Evolutionary conservation across 371 early-diverging fungal species (phyloP), one percentile per base, ranked within the genome.

Genomic region (Blastocladiella emersonii): DNA sequence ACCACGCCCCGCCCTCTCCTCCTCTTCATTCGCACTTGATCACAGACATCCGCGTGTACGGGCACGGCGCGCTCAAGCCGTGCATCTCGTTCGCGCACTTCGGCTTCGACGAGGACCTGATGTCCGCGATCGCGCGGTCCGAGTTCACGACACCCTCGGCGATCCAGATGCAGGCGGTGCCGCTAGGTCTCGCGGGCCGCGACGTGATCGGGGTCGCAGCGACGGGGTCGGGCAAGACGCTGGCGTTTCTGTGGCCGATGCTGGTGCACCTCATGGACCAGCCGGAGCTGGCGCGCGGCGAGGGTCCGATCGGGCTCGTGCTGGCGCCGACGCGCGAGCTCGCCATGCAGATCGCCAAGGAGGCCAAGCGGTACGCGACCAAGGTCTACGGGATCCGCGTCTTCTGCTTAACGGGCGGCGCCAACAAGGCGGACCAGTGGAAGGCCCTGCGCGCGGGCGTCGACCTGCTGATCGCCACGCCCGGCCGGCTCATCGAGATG

Each of bases 391-490:
- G 81, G 3, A 72, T 90, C 63, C 71, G 67, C 66, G 79, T 69
- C 64, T 75, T 66, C n/a, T 82, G 84, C 12, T 87, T 94, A 0
- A 91, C 89, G 69, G 98, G 98, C 64, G 98, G 98, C 61, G 93
- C 88, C 13, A 83, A 88, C 34, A 88, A 92, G 67, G 78, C 82
- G 66, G 88, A 89, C 34, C 95, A 98, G 70, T 90, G 89, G 72
- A 88, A 88, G 68, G 87, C 88, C 32, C 72, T 98, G 23, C 81
- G 88, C 23, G 87, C 90, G 56, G 87, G 86, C 0, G 84, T 87
- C 13, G 94, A 95, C 65, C 89, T 97, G 57, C 64, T 94, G 23
- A 88, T 97, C 2, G 94, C 91, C 1, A 93, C 95, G 1, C 98
- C 98, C 0, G 85, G 85, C 6, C 67, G 85, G 49, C 65, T 85